phyloP scores from a whole-genome alignment of 1,139 yeast species.

The Scheffersomyces illinoinensis region DNA sequence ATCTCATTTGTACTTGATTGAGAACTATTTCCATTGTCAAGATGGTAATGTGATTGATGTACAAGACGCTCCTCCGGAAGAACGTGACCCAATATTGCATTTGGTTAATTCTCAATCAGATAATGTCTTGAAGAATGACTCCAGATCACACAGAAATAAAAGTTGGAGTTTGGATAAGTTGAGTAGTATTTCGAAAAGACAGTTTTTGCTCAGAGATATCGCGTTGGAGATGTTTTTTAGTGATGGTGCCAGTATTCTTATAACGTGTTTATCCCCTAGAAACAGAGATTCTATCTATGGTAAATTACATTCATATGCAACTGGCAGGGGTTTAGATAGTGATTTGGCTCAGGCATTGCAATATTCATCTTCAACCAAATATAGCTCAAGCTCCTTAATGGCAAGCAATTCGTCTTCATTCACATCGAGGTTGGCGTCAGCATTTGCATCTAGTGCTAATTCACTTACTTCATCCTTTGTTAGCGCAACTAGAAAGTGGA shows the following conservation, averaged over 20 bases:
- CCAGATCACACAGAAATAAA: slow-evolving; percentile 44
- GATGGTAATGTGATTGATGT: slow-evolving; percentile 67
- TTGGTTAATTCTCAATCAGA: slow-evolving; percentile 47
- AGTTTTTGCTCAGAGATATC: slow-evolving; percentile 72
- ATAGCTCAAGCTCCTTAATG: slow-evolving; percentile 3
- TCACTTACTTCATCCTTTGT: slow-evolving; percentile 27
- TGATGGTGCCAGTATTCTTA: slow-evolving; percentile 66
- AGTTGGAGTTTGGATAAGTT: slow-evolving; percentile 59
- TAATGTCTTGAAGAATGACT: slow-evolving; percentile 17
- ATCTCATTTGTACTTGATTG: slow-evolving; percentile 63
- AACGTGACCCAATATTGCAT: slow-evolving; percentile 67
- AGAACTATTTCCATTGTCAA: slow-evolving; percentile 61
- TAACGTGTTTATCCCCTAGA: slow-evolving; percentile 53
- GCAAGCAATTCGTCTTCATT: slow-evolving; percentile 20
- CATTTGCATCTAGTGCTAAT: slow-evolving; percentile 24
- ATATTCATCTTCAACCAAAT: slow-evolving; percentile 29
- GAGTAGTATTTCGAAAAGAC: slow-evolving; percentile 67
- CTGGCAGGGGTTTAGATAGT: slow-evolving; percentile 48
- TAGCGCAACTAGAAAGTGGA: slow-evolving; percentile 70
- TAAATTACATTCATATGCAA: slow-evolving; percentile 46
- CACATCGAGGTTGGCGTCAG: slow-evolving; percentile 37
- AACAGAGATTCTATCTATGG: slow-evolving; percentile 59
- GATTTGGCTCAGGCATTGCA: slow-evolving; percentile 55
- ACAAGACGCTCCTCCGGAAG: slow-evolving; percentile 59
- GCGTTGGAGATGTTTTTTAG: slow-evolving; percentile 76